Conservation (phyloP, 2,329 filamentous ascomycete species). For the Calonectria henricotiae region DNA sequence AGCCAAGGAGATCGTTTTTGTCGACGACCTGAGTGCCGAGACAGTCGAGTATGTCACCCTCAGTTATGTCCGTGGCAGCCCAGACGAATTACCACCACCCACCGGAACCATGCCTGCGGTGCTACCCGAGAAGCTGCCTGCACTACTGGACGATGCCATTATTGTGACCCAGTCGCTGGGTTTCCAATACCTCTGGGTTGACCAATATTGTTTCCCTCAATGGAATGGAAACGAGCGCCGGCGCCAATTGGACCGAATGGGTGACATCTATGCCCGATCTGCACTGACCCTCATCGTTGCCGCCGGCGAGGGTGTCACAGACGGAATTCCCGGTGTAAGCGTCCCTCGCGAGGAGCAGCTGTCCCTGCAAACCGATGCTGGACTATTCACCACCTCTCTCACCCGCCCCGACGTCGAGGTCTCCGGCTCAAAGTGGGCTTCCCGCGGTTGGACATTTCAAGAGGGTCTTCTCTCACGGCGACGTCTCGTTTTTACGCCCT, state of each 20-base stretch:
- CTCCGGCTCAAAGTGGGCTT: slow-evolving; percentile 57
- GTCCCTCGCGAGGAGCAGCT: slow-evolving; percentile 57
- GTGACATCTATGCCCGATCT: slow-evolving; percentile 57
- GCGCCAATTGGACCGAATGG: slow-evolving; percentile 55
- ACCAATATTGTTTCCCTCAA: slow-evolving; percentile 57
- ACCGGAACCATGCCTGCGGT: slow-evolving; percentile 29
- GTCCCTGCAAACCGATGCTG: slow-evolving; percentile 55
- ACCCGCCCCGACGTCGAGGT: slow-evolving; percentile 58
- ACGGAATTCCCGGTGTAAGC: slow-evolving; percentile 58
- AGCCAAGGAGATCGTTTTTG: slow-evolving; percentile 52
- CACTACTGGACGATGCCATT: slow-evolving; percentile 57
- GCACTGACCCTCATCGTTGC: slow-evolving; percentile 58
- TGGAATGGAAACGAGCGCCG: slow-evolving; percentile 49
- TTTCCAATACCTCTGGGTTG: slow-evolving; percentile 60
- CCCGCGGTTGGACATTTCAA: slow-evolving; percentile 59
- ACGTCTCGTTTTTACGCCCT: slow-evolving; percentile 58
- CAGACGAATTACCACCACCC: slow-evolving; percentile 43
- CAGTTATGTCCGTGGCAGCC: slow-evolving; percentile 57
- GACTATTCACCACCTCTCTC: slow-evolving; percentile 58
- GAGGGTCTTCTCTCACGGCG: slow-evolving; percentile 58
- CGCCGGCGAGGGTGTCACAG: slow-evolving; percentile 52
- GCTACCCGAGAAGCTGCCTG: slow-evolving; percentile 52
- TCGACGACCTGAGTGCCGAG: slow-evolving; percentile 49
- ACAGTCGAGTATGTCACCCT: slow-evolving; percentile 55
- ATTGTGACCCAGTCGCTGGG: slow-evolving; percentile 55